Evolutionary conservation across 2,329 filamentous ascomycete species (phyloP).

Genomic region (Herpomyces periplanetae): DNA sequence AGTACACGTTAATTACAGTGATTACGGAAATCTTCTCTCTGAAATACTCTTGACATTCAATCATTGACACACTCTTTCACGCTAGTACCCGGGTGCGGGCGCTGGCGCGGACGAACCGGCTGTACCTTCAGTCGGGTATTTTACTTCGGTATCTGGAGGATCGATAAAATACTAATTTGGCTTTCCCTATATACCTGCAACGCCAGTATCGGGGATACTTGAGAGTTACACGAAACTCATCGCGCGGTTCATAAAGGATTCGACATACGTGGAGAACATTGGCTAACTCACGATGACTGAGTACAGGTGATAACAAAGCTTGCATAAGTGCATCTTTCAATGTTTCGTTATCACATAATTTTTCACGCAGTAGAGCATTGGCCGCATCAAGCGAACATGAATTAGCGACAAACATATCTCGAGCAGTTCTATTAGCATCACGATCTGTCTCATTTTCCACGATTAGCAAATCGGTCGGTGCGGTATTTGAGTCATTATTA

Average conservation of each 20-base stretch:
- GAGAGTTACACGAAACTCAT: slow-evolving; percentile 12
- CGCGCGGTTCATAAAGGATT: slow-evolving; percentile 14
- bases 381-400: no score
- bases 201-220: slow-evolving; percentile 17
- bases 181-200: slow-evolving; percentile 13
- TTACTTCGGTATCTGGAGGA: no score
- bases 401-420: not conserved
- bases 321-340: slow-evolving; percentile 16
- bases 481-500: not conserved
- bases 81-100: no score
- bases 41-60: no score
- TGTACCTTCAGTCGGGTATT: no score
- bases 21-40: no score
- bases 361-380: slow-evolving; percentile 14
- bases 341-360: slow-evolving; percentile 11
- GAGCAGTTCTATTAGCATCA: not conserved
- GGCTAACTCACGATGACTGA: slow-evolving; percentile 14
- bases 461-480: not conserved
- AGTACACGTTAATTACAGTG: no score
- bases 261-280: slow-evolving; percentile 17
- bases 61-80: no score
- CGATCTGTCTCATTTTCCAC: not conserved
- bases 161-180: no score
- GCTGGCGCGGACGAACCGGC: no score
- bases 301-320: slow-evolving; percentile 13